Percentiles rank a stretch among this genome's conserved stretches.
Conservation (phyloP, 495 filamentous ascomycete genomes). For the Xylaria scruposa region DNA sequence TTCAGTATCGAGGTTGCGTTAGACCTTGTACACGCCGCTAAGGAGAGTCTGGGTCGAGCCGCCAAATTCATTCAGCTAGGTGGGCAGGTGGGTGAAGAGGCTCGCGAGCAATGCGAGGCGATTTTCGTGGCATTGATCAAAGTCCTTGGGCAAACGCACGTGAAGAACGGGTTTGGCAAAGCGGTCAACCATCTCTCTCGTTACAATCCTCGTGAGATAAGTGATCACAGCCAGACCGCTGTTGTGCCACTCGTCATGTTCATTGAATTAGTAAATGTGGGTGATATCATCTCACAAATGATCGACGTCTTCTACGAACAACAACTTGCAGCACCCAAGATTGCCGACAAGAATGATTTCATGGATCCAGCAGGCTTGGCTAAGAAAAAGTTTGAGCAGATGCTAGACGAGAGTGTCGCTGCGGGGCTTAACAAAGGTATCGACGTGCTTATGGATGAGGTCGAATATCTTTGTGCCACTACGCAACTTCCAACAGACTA, state of each 20-base stretch:
- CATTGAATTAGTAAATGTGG: constrained; percentile 96
- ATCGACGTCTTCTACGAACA: constrained; percentile 98
- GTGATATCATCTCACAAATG: constrained; percentile 98
- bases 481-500: constrained; percentile 88
- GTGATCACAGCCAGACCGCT: constrained; percentile 69
- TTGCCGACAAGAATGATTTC: constrained; percentile 93
- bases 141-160: constrained; percentile 83
- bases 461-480: constrained; percentile 92
- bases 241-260: constrained; percentile 95
- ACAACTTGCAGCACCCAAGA: constrained; percentile 79
- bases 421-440: constrained; percentile 97
- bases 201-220: constrained; percentile 89
- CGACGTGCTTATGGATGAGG: constrained; percentile 97
- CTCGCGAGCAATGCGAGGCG: constrained; percentile 86
- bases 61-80: constrained; percentile 81
- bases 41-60: constrained; percentile 84
- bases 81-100: constrained; percentile 79
- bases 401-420: constrained; percentile 96
- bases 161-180: constrained; percentile 88
- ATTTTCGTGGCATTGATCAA: constrained; percentile 87
- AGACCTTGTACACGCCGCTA: constrained; percentile 87
- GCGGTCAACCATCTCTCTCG: constrained; percentile 89
- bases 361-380: constrained; percentile 87
- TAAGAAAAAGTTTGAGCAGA: constrained; percentile 99
- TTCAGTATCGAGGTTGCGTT: constrained; percentile 97